These are phyloP conservation scores for Dactylellina haptotyla DNA, from an alignment of 2,329 filamentous ascomycete genomes.

Conservation along the genomic window DNA sequence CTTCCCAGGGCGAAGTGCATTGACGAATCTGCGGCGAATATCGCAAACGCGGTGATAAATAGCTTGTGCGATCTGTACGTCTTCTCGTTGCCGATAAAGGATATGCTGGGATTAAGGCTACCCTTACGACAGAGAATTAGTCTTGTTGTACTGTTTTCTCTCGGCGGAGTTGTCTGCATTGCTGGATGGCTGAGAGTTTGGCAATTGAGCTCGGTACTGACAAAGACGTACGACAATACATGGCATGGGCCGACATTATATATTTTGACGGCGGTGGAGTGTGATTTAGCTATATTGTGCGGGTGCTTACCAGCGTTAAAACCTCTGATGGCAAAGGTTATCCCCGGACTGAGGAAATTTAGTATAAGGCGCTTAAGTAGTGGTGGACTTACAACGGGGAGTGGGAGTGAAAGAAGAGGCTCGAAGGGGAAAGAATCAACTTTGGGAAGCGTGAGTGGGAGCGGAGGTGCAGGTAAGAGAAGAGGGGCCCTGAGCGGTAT, in stretches of 20 bases:
- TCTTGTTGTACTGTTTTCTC: conserved; percentile 39
- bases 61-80: conserved; percentile 50
- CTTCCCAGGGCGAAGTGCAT: conserved; percentile 30
- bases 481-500: conserved; percentile 34
- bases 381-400: conserved; percentile 4
- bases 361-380: conserved; percentile 33
- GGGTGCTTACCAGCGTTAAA: conserved; percentile 49
- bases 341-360: conserved; percentile 38
- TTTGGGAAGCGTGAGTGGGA: conserved; percentile 6
- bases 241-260: conserved; percentile 52
- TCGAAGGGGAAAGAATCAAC: conserved; percentile 14
- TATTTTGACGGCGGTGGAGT: conserved; percentile 48
- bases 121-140: conserved; percentile 43
- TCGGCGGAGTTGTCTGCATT: conserved; percentile 46
- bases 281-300: conserved; percentile 44
- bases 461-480: conserved; percentile 1
- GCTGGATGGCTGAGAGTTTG: conserved; percentile 48
- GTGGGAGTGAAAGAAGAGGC: conserved; percentile 13
- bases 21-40: conserved; percentile 35
- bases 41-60: conserved; percentile 48
- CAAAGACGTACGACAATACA: conserved; percentile 43
- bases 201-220: conserved; percentile 40
- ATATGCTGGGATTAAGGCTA: conserved; percentile 38
- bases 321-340: conserved; percentile 44
- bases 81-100: conserved; percentile 46